Base-by-base conservation (phyloP, 441 rosid genomes). In the Dalechampia spathulata region DNA sequence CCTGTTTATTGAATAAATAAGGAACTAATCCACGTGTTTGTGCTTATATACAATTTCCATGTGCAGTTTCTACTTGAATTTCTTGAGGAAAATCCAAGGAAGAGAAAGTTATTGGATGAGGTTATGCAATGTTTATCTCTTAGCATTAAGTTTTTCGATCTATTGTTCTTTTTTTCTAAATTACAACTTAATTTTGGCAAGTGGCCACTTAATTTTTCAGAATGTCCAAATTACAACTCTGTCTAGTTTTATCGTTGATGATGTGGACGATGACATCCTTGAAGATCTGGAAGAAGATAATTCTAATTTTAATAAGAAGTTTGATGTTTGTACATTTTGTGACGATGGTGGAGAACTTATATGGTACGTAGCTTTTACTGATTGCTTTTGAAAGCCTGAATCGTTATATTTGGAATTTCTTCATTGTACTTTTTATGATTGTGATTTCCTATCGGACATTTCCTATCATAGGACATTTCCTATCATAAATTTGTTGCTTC, bases 271-370 rank as follows among this genome's bases (percentile, higher is more conserved):
- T 43, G 62, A 43, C 11, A 55, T 62, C 60, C 20, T 56, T 54
- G 73, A 74, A 51, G 80, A 68, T 60, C 64, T 38, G 8, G 84
- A 62, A 57, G 81, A 72, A 26, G 83, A 73, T 46, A 78, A 56
- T 32, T 75, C 69, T 2, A 52, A 67, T 26, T 83, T 75, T 0
- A 86, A 73, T 23, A 85, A 77, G 1, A 55, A 66, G 54, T 84
- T 75, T 72, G 96, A 86, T 38, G 94, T 83, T 58, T 93, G 97
- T 82, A 78, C 96, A 15, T 62, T 89, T 50, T 93, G 97, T 69
- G 99, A 93, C 66, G 82, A 93, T 67, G 99, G 99, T 25, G 99
- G 99, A 21, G 61, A 71, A 0, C 65, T 93, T 44, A 16, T 90
- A 61, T 85, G 94, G 97, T 90, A 85, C 50, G 80, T 2, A 7